Evolutionary conservation across 2,329 filamentous ascomycete genomes (phyloP).

Genomic region (Talaromyces sp.): DNA sequence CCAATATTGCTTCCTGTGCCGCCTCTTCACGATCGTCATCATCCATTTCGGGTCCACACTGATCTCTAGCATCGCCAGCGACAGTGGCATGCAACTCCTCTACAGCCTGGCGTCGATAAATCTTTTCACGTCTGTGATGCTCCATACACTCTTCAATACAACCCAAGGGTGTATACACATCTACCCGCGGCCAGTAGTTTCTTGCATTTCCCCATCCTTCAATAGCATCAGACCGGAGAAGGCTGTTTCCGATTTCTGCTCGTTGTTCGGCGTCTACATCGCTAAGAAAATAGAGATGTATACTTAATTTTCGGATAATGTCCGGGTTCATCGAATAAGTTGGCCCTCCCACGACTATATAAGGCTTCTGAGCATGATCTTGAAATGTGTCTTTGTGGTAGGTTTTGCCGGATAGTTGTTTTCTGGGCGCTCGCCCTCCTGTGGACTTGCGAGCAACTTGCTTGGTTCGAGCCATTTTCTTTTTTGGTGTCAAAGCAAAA

Average conservation of each 20-base stretch:
- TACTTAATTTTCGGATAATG: conserved; percentile 12
- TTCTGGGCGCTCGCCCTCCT: conserved; percentile 1
- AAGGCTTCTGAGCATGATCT: conserved; percentile 9
- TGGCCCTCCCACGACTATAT: conserved; percentile 7
- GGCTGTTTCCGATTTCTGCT: background rate
- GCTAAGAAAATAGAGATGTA: conserved; percentile 12
- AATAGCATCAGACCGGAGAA: conserved; percentile 6
- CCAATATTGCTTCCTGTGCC: conserved; percentile 6
- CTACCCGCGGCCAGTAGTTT: conserved; percentile 19
- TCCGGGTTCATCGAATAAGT: background rate
- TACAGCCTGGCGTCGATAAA: conserved; percentile 1
- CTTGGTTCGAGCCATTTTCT: conserved; percentile 10
- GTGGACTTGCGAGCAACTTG: conserved; percentile 3
- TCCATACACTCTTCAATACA: conserved; percentile 19
- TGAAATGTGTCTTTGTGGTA: background rate
- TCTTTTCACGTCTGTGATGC: conserved; percentile 19
- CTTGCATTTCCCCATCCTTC: conserved; percentile 19
- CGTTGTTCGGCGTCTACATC: conserved; percentile 3
- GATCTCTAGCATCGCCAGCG: conserved; percentile 3
- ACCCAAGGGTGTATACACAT: conserved; percentile 17
- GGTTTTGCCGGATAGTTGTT: background rate
- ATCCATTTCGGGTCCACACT: background rate
- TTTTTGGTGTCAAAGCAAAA: background rate
- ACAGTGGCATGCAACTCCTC: conserved; percentile 6
- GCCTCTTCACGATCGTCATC: conserved; percentile 11